phyloP scores from a whole-genome alignment of 257 asterid species.

The Lycium barbarum region DNA sequence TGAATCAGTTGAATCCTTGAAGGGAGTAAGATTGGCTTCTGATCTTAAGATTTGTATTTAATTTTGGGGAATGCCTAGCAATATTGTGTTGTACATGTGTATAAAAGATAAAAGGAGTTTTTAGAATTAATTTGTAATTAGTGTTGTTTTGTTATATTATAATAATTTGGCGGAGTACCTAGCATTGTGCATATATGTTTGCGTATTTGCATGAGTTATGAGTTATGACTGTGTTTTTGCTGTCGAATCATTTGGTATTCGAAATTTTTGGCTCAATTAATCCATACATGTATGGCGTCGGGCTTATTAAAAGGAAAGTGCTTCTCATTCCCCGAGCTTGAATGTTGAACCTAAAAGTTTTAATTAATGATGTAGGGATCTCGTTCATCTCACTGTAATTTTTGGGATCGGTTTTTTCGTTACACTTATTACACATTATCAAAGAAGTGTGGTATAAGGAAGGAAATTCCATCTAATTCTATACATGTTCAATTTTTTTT shows the following conservation, averaged over 20 bases:
- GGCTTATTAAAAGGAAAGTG: neutral
- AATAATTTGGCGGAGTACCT: neutral
- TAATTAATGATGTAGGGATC: neutral
- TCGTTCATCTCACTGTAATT: neutral
- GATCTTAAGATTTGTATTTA: constrained; percentile 35
- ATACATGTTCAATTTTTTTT: too few relatives aligned
- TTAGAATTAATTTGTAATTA: neutral
- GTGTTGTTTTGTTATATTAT: neutral
- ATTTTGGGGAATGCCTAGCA: neutral
- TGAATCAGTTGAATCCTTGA: constrained; percentile 39
- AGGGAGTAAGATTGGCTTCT: neutral
- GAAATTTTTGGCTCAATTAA: neutral
- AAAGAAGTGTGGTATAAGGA: neutral
- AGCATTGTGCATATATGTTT: neutral
- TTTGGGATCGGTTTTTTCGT: neutral
- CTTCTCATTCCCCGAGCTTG: neutral
- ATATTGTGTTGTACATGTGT: neutral
- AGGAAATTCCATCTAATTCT: neutral
- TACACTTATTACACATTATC: neutral
- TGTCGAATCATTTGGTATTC: neutral
- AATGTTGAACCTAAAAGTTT: neutral
- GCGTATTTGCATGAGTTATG: neutral
- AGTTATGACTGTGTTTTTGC: neutral
- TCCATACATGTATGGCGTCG: neutral
- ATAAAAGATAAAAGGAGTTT: neutral